Evolutionary conservation across 1,284 basidiomycete genomes (phyloP), one percentile per base, ranked within the genome.

Genomic region (Ustilago curta): DNA sequence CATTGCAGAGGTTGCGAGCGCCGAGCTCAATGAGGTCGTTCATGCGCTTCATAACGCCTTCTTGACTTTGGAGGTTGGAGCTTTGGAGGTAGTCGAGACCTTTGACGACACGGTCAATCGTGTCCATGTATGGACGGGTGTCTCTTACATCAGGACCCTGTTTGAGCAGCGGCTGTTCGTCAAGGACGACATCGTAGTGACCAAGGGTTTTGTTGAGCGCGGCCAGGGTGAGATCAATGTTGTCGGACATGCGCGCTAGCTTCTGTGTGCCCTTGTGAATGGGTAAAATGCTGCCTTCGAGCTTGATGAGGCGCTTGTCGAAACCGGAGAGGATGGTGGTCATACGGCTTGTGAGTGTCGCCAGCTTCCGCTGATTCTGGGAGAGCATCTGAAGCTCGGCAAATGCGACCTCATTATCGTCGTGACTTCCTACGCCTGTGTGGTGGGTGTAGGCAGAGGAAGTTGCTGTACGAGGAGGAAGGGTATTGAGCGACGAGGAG

Each of bases 381-480:
- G 83, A 81, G 29, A 87, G 76, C 32, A 86, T 77, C 54, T 86
- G 82, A 14, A 86, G 77, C 75, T 87, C 86, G n/a, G 86, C 85
- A 12, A 82, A 72, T 14, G 75, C 82, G 39, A 80, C 37, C 27
- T 82, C 80, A 50, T 50, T 76, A 31, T 83, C 81, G 43, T 80
- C 42, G 42, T 70, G 57, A 21, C 23, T 19, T 8, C 40, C 54
- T 9, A 47, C 18, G 3, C 37, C 47, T 12, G 31, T 31, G 11
- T 59, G 42, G 16, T 48, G 39, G 19, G 68, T n/a, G 21, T 53
- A 70, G 21, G 55, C 18, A 1, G 57, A 52, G 7, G 58, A 48
- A 21, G 48, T 45, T 8, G 58, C n/a, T 8, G 57, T 40, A 35
- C 62, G 58, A 31, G 40, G 16, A 3, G 58, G 58, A 4, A 53